Evolutionary conservation across 768 basidiomycete genomes (phyloP).

Genomic region (Melanogaster broomeanus): DNA sequence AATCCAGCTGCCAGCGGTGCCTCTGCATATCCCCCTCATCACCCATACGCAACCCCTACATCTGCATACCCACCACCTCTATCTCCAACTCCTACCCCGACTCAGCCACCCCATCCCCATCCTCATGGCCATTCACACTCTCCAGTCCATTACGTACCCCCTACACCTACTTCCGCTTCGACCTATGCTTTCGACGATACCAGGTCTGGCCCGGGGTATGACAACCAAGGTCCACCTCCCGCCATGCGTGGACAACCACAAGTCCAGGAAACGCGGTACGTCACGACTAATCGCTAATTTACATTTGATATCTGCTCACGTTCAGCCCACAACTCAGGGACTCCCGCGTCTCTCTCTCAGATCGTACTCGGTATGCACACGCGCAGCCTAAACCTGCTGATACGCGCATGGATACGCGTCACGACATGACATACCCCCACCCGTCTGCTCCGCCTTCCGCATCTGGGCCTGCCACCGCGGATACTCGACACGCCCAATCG

Average conservation of each 20-base stretch:
- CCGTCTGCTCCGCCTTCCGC: slow-evolving; percentile 12
- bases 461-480: slow-evolving; percentile 14
- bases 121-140: slow-evolving; percentile 15
- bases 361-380: slow-evolving; percentile 23
- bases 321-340: slow-evolving; percentile 18
- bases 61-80: slow-evolving; percentile 30
- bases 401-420: slow-evolving; percentile 26
- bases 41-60: slow-evolving; percentile 24
- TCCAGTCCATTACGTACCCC: slow-evolving; percentile 21
- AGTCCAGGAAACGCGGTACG: slow-evolving; percentile 25
- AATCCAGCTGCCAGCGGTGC: slow-evolving; percentile 10
- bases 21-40: slow-evolving; percentile 17
- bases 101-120: slow-evolving; percentile 23
- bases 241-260: slow-evolving; percentile 21
- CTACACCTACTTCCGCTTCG: slow-evolving; percentile 18
- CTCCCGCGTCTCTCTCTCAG: slow-evolving; percentile 20
- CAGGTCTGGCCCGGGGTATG: slow-evolving; percentile 18
- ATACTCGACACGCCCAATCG: slow-evolving; percentile 21
- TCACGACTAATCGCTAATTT: neutral
- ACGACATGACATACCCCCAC: slow-evolving; percentile 22
- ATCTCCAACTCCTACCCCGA: slow-evolving; percentile 33
- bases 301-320: neutral
- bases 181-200: slow-evolving; percentile 23
- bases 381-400: slow-evolving; percentile 20
- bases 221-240: slow-evolving; percentile 9